Percentiles rank a stretch among this genome's conserved stretches.
Evolutionary conservation across 345 rosid genomes (phyloP).

Genomic region (thale cress (Arabidopsis thaliana)): DNA sequence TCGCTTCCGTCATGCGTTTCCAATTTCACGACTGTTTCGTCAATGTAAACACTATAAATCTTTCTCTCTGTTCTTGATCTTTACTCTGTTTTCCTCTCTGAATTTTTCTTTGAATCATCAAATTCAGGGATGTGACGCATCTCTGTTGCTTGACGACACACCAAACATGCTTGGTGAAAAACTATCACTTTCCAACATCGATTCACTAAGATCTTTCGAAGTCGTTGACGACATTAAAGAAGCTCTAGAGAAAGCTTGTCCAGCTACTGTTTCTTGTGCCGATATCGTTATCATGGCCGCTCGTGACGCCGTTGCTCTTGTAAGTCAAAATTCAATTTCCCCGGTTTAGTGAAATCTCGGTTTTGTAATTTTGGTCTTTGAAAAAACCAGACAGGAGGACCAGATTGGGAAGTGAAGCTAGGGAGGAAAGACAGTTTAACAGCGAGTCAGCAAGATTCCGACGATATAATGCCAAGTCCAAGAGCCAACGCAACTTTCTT

Average conservation of each 20-base stretch:
- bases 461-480: constrained; percentile 21
- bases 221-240: constrained; percentile 70
- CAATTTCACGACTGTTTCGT: constrained; percentile 99
- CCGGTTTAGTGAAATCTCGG: too few relatives aligned
- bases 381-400: constrained; percentile 47
- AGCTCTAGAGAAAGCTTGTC: constrained; percentile 73
- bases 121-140: constrained; percentile 81
- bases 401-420: constrained; percentile 23
- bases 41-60: constrained; percentile 52
- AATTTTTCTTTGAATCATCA: not conserved
- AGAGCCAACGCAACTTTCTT: constrained; percentile 21
- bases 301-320: constrained; percentile 86
- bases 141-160: constrained; percentile 87
- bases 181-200: constrained; percentile 71
- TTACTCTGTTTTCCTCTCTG: not conserved
- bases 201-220: constrained; percentile 75
- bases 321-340: constrained; percentile 25
- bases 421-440: constrained; percentile 19
- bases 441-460: constrained; percentile 14
- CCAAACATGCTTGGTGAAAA: constrained; percentile 78
- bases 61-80: constrained; percentile 41
- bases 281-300: constrained; percentile 83
- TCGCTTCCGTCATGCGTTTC: constrained; percentile 94
- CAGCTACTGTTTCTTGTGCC: constrained; percentile 83
- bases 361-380: not conserved